phyloP scores from a whole-genome alignment of 306 rosid genomes.

The Styphnolobium japonicum region DNA sequence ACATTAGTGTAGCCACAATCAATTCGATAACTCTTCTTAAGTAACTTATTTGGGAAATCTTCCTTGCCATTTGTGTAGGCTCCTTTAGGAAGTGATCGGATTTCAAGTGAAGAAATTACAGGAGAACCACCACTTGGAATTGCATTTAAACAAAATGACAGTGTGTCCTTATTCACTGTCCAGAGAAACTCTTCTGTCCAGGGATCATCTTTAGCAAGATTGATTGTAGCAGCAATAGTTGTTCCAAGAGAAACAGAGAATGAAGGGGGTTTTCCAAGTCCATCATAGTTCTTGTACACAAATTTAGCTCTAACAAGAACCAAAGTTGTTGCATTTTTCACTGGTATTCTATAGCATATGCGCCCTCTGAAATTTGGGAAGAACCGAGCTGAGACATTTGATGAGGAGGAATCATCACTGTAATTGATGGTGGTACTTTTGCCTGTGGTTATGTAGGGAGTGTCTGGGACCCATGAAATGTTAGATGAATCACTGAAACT shows the following conservation, averaged over 20 bases:
- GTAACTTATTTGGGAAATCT: constrained; percentile 51
- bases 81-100: constrained; percentile 74
- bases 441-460: constrained; percentile 54
- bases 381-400: constrained; percentile 47
- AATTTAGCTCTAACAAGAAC: constrained; percentile 78
- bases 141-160: constrained; percentile 60
- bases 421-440: constrained; percentile 41
- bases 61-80: constrained; percentile 65
- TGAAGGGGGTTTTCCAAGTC: constrained; percentile 61
- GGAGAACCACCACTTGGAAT: constrained; percentile 60
- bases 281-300: constrained; percentile 76
- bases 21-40: constrained; percentile 65
- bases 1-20: constrained; percentile 72
- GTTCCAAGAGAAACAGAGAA: constrained; percentile 85
- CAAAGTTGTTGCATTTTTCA: constrained; percentile 49
- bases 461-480: constrained; percentile 78
- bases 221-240: constrained; percentile 52
- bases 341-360: constrained; percentile 57
- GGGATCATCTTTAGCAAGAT: constrained; percentile 65
- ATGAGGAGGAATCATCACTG: constrained; percentile 34
- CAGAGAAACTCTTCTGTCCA: constrained; percentile 81
- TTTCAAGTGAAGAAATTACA: constrained; percentile 72
- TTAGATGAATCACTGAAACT: constrained; percentile 57
- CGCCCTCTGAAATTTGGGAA: constrained; percentile 48
- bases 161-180: constrained; percentile 54